Percentiles rank a stretch among this genome's conserved stretches.
Evolutionary conservation across 73 alveolate species (phyloP).

Genomic region (Tetrahymena elliotti): DNA sequence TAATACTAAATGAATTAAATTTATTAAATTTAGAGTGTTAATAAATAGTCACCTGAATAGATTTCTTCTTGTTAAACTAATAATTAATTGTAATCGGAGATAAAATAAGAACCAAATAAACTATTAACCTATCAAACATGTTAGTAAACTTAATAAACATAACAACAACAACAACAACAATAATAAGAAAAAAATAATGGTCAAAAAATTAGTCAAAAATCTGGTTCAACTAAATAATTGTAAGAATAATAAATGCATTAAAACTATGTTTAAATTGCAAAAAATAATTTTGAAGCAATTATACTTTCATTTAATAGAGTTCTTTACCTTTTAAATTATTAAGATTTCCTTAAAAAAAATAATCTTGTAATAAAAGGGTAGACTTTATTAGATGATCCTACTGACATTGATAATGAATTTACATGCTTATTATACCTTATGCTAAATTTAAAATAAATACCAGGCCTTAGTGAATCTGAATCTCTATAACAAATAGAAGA

Average conservation of each 20-base stretch:
- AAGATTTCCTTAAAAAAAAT: not conserved
- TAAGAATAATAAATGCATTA: not conserved
- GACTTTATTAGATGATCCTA: not conserved
- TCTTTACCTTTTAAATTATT: not conserved
- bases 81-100: too few relatives aligned
- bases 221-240: too few relatives aligned
- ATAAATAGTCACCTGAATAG: too few relatives aligned
- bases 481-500: not conserved
- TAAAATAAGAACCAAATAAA: too few relatives aligned
- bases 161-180: too few relatives aligned
- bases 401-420: not conserved
- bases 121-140: too few relatives aligned
- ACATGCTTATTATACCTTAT: not conserved
- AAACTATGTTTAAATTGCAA: not conserved
- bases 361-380: not conserved
- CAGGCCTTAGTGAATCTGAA: not conserved
- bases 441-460: not conserved
- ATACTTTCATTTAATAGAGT: not conserved
- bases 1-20: too few relatives aligned
- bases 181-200: too few relatives aligned
- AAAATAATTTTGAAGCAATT: not conserved
- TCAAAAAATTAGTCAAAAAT: too few relatives aligned
- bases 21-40: too few relatives aligned
- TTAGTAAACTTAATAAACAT: too few relatives aligned
- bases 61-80: too few relatives aligned